phyloP scores from a whole-genome alignment of 352 stramenopile genomes.

The Pythium periplocum region DNA sequence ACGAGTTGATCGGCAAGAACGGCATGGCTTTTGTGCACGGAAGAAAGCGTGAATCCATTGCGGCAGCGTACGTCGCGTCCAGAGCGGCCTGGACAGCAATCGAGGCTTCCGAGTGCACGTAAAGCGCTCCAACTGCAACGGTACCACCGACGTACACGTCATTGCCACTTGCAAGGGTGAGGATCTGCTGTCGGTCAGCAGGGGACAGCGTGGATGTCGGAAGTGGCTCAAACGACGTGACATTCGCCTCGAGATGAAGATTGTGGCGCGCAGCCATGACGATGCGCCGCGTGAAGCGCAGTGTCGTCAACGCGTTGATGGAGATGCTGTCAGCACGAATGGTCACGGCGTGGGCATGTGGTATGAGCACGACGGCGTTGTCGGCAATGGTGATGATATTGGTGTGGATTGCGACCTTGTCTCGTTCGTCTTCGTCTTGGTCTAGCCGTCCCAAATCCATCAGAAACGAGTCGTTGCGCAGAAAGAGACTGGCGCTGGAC shows the following conservation, averaged over 20 bases:
- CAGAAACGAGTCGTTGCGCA: conserved; percentile 47
- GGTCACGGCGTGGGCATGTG: conserved; percentile 21
- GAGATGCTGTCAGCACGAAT: conserved; percentile 39
- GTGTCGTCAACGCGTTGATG: conserved; percentile 39
- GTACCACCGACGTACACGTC: conserved; percentile 48
- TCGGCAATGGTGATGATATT: conserved; percentile 20
- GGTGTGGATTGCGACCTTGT: not conserved
- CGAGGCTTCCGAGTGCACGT: conserved; percentile 40
- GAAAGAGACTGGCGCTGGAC: conserved; percentile 25
- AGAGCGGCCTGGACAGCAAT: conserved; percentile 32
- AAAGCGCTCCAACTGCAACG: conserved; percentile 43
- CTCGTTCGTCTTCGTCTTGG: conserved; percentile 6
- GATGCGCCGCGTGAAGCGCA: conserved; percentile 37
- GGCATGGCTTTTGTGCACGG: conserved; percentile 41
- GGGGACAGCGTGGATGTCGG: not conserved
- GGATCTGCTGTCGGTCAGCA: conserved; percentile 4
- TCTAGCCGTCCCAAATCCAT: conserved; percentile 17
- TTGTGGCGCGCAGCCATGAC: conserved; percentile 38
- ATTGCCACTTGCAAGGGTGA: conserved; percentile 43
- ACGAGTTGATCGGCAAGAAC: not conserved
- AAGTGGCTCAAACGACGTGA: conserved; percentile 8
- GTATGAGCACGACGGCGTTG: conserved; percentile 43
- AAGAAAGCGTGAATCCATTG: conserved; percentile 37
- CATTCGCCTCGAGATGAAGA: conserved; percentile 45
- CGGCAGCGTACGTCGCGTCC: conserved; percentile 1